Evolutionary conservation across 164 flowering plant genomes (phyloP).

Genomic region (Aristolochia contorta): DNA sequence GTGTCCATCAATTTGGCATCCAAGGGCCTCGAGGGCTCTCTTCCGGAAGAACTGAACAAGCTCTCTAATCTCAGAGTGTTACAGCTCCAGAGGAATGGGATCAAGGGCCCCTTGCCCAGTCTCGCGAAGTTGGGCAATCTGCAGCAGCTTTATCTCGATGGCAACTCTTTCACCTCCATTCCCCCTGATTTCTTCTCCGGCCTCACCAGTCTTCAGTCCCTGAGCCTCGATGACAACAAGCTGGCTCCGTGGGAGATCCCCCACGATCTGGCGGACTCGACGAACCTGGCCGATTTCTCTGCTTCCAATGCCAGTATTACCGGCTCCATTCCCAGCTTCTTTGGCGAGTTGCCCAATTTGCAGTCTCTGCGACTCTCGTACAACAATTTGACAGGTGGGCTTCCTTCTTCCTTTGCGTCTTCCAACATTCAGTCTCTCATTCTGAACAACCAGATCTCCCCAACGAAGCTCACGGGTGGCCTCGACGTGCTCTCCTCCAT

Average conservation of each 20-base stretch:
- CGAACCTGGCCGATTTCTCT: slow-evolving; percentile 14
- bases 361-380: slow-evolving; percentile 32
- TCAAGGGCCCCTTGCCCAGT: slow-evolving; percentile 25
- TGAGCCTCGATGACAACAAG: slow-evolving; percentile 22
- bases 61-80: slow-evolving; percentile 22
- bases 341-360: slow-evolving; percentile 22
- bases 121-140: slow-evolving; percentile 17
- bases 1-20: slow-evolving; percentile 21
- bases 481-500: slow-evolving; percentile 29
- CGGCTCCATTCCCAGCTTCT: slow-evolving; percentile 34
- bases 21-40: slow-evolving; percentile 18
- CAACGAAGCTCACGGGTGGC: slow-evolving; percentile 22
- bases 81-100: slow-evolving; percentile 18
- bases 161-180: slow-evolving; percentile 22
- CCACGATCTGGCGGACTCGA: slow-evolving; percentile 14
- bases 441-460: slow-evolving; percentile 32
- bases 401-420: slow-evolving; percentile 25
- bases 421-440: slow-evolving; percentile 26
- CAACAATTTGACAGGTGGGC: slow-evolving; percentile 36
- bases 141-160: slow-evolving; percentile 16
- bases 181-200: slow-evolving; percentile 16
- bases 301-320: slow-evolving; percentile 19
- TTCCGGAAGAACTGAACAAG: slow-evolving; percentile 22
- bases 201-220: slow-evolving; percentile 11
- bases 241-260: slow-evolving; percentile 34